A percentile compares a stretch with the other conserved stretches of the same genome.
Evolutionary conservation across 1,139 yeast genomes (phyloP).

Genomic region (Hansenula lynferdii): DNA sequence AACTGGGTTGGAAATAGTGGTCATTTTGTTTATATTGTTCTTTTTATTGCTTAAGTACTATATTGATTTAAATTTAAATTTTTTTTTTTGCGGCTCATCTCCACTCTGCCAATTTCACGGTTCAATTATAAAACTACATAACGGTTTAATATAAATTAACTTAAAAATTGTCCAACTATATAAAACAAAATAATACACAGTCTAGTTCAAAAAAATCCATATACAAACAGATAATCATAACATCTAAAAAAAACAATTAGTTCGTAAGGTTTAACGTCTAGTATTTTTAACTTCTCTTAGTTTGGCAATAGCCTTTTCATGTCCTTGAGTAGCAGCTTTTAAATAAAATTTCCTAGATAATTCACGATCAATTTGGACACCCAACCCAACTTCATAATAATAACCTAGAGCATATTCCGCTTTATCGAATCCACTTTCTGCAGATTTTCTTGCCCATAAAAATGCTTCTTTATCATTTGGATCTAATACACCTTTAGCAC

Average conservation of each 20-base stretch:
- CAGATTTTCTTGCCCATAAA: constrained; percentile 85
- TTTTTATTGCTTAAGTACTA: background rate
- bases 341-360: constrained; percentile 51
- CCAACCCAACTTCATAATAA: constrained; percentile 76
- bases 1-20: constrained; percentile 5
- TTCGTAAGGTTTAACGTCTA: background rate
- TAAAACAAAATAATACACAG: too few relatives aligned
- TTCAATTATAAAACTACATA: too few relatives aligned
- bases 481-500: constrained; percentile 64
- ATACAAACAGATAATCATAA: background rate
- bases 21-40: background rate
- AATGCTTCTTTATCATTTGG: constrained; percentile 79
- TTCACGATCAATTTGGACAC: constrained; percentile 42
- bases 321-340: constrained; percentile 58
- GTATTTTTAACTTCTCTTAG: constrained; percentile 9
- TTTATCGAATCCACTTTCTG: constrained; percentile 72
- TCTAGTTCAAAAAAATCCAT: too few relatives aligned
- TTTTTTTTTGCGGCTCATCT: background rate
- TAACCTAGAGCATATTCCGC: constrained; percentile 85
- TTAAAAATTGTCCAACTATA: too few relatives aligned
- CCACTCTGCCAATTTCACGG: too few relatives aligned
- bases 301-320: constrained; percentile 42
- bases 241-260: too few relatives aligned
- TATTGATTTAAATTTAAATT: background rate
- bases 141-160: too few relatives aligned